These are phyloP conservation scores for Calvatia gigantea DNA, from an alignment of 768 basidiomycete genomes.

Conservation along the genomic window DNA sequence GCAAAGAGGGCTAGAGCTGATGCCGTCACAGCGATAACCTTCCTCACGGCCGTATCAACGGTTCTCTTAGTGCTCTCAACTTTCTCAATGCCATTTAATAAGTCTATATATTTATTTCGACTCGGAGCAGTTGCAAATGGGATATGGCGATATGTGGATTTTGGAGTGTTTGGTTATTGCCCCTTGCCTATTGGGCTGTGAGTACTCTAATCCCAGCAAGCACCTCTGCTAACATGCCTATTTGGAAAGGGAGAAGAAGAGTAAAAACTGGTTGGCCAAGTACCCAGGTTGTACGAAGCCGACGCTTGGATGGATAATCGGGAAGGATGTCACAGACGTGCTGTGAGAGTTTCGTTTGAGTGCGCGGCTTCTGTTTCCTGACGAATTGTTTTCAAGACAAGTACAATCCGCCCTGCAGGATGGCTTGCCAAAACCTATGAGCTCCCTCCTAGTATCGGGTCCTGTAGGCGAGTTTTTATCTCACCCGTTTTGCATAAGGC, in stretches of 20 bases:
- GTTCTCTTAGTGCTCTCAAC: not conserved
- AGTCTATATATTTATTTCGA: not conserved
- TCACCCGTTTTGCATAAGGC: not conserved
- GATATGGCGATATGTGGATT: not conserved
- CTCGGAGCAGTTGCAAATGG: not conserved
- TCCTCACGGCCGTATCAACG: not conserved
- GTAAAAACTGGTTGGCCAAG: not conserved
- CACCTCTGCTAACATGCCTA: not conserved
- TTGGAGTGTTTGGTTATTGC: conserved; percentile 1
- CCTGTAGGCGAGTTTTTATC: not conserved
- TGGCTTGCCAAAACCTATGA: not conserved
- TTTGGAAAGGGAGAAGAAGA: not conserved
- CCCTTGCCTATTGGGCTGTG: not conserved
- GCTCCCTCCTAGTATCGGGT: not conserved
- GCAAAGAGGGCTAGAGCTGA: not conserved
- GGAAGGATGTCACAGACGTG: not conserved
- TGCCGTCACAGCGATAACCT: too few species aligned
- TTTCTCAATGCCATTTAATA: not conserved
- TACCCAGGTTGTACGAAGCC: not conserved
- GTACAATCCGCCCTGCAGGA: not conserved
- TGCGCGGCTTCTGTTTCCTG: not conserved
- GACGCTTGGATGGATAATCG: not conserved
- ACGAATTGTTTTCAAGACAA: not conserved
- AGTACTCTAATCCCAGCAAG: not conserved
- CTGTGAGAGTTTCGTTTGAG: not conserved